Evolutionary conservation across 179 eudicot genomes (phyloP), one percentile per base, ranked within the genome.

Genomic region (Drosera spatulata): DNA sequence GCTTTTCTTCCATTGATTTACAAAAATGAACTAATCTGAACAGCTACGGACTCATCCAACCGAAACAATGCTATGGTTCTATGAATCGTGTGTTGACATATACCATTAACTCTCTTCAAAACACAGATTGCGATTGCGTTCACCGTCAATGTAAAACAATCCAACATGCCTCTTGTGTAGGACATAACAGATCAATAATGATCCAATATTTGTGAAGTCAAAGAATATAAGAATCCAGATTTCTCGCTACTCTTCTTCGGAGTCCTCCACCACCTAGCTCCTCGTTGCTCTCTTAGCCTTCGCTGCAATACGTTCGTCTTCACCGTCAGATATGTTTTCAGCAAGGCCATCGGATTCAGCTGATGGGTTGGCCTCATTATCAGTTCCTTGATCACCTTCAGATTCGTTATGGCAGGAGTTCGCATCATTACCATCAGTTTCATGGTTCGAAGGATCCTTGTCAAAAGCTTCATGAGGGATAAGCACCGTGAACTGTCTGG

Each of bases 401-500:
- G 51, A 63, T 46, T 63, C 71, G 46, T 60, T 61, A 50, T 66
- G 70, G 45, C 61, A 58, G 2, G 67, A 44, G 52, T 56, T 13
- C 44, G 63, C 64, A 54, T 50, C 66, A 53, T 75, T 68, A 46
- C 66, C 69, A 15, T 6, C 15, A 10, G 44, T 50, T 7, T 75
- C 64, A 12, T 65, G 40, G 1, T 22, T 22, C 0, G 33, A 22
- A 22, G 33, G 33, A 22, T 22, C 33, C 33, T 22, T 22, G 33
- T 22, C 33, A 22, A 22, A 22, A 22, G 33, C 33, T 22, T 22
- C 33, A 22, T 22, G 0, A 22, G 70, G 53, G 47, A 70, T 66
- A 0, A 57, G 2, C 48, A 75, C 73, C 69, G 57, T 74, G 73
- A 82, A 82, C 50, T 82, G 83, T 71, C 86, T 65, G 42, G 83